A percentile compares a stretch with the other conserved stretches of the same genome.
phyloP scores from a whole-genome alignment of 345 rosid species.

The Balakata baccata region DNA sequence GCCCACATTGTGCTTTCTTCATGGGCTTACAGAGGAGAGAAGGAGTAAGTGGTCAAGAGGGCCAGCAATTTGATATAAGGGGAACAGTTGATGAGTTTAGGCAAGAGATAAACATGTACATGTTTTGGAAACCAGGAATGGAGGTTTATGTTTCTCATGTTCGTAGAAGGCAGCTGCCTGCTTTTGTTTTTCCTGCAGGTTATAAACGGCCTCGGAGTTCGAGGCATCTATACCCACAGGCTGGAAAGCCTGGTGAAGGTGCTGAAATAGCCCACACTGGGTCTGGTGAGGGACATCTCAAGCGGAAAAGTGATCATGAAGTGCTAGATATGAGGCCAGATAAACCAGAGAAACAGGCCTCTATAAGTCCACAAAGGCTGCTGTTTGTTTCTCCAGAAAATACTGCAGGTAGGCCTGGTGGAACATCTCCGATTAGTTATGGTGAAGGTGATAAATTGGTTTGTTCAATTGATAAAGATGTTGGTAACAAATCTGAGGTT shows the following conservation, averaged over 20 bases:
- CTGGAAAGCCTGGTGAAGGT: constrained; percentile 49
- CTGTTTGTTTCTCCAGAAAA: constrained; percentile 45
- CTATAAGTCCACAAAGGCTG: constrained; percentile 44
- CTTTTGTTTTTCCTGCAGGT: constrained; percentile 66
- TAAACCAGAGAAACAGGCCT: constrained; percentile 48
- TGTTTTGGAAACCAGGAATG: constrained; percentile 78
- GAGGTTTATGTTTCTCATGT: constrained; percentile 66
- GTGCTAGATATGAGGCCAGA: constrained; percentile 37
- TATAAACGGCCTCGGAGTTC: constrained; percentile 45
- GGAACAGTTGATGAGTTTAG: constrained; percentile 63
- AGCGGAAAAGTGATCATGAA: constrained; percentile 46
- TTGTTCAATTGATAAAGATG: constrained; percentile 22
- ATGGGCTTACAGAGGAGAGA: constrained; percentile 75
- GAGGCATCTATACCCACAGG: constrained; percentile 45
- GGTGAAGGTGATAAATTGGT: constrained; percentile 31
- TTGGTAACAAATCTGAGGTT: constrained; percentile 16
- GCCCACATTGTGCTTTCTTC: constrained; percentile 65
- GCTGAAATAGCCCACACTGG: constrained; percentile 30
- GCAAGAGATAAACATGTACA: constrained; percentile 51
- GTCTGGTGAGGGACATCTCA: constrained; percentile 44
- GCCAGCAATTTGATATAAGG: constrained; percentile 75
- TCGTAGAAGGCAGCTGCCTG: constrained; percentile 64
- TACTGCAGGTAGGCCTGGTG: constrained; percentile 34
- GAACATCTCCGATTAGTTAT: constrained; percentile 34
- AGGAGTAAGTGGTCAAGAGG: constrained; percentile 56